Conservation (phyloP, 257 asterid genomes). For the Solanum pimpinellifolium region DNA sequence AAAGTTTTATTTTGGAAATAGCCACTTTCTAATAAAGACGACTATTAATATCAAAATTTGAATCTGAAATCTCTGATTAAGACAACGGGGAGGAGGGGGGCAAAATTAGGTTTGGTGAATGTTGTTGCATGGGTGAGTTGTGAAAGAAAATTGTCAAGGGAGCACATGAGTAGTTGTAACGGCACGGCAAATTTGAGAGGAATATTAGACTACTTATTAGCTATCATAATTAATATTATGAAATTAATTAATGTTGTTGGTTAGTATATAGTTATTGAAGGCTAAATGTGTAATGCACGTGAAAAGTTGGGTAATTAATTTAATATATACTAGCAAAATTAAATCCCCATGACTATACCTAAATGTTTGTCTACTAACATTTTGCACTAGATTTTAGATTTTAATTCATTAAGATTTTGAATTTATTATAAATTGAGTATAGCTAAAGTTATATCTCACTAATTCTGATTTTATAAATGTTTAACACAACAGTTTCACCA, state of each 20-base stretch:
- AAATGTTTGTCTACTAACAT: background rate
- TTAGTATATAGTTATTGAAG: constrained; percentile 8
- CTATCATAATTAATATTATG: constrained; percentile 5
- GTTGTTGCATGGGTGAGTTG: background rate
- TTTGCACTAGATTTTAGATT: background rate
- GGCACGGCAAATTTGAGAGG: constrained; percentile 46
- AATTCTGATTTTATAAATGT: background rate
- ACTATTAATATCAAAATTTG: background rate
- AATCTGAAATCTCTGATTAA: background rate
- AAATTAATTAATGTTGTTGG: constrained; percentile 15
- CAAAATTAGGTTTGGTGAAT: background rate
- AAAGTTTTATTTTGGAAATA: background rate
- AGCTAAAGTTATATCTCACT: background rate
- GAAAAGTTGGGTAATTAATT: constrained; percentile 17
- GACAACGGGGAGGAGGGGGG: background rate
- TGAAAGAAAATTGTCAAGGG: background rate
- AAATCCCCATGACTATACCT: background rate
- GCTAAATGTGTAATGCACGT: constrained; percentile 30
- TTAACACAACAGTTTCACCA: background rate
- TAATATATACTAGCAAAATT: background rate
- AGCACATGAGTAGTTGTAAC: constrained; percentile 47
- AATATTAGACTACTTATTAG: constrained; percentile 8
- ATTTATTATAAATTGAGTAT: background rate
- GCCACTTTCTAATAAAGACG: accelerated
- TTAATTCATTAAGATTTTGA: background rate